These are phyloP conservation scores for Umbelopsis sp. DNA, from an alignment of 192 early-diverging fungal species.

Conservation along the genomic window DNA sequence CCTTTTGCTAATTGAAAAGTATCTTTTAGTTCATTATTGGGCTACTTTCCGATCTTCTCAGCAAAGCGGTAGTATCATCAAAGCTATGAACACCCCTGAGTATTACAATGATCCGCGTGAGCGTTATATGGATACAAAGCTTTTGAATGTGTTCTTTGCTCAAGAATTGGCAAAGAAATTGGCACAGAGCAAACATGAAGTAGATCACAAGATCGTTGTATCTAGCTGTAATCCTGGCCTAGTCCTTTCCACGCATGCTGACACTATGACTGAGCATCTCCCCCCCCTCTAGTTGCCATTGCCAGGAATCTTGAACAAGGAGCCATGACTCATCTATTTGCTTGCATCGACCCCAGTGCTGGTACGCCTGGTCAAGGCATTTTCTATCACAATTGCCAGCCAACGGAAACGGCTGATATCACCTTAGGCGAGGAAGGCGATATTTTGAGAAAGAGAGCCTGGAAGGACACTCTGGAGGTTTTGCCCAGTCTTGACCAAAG, in stretches of 20 bases:
- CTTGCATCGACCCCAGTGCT: conserved; percentile 3
- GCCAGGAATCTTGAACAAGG: not conserved
- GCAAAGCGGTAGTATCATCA: conserved; percentile 17
- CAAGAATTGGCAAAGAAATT: conserved; percentile 20
- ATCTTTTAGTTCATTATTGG: conserved; percentile 22
- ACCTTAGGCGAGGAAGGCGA: conserved; percentile 10
- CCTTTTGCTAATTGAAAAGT: not conserved
- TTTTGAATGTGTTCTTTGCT: conserved; percentile 29
- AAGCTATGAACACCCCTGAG: conserved; percentile 19
- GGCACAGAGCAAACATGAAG: conserved; percentile 1
- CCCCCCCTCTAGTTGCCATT: not conserved
- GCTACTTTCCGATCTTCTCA: not conserved
- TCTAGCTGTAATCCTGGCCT: conserved; percentile 21
- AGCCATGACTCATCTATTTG: not conserved
- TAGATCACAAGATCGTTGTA: conserved; percentile 28
- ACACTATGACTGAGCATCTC: not conserved
- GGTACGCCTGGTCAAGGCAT: not conserved
- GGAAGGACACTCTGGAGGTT: not conserved
- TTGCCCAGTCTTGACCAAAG: not conserved
- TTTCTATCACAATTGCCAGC: conserved; percentile 12
- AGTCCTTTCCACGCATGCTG: not conserved
- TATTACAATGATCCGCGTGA: not conserved
- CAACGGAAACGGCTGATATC: not conserved
- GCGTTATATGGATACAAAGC: conserved; percentile 22
- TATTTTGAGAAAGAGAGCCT: not conserved